A percentile compares a stretch with the other conserved stretches of the same genome.
Conservation (phyloP, 2,329 filamentous ascomycete genomes). For the Metarhizium rileyi region DNA sequence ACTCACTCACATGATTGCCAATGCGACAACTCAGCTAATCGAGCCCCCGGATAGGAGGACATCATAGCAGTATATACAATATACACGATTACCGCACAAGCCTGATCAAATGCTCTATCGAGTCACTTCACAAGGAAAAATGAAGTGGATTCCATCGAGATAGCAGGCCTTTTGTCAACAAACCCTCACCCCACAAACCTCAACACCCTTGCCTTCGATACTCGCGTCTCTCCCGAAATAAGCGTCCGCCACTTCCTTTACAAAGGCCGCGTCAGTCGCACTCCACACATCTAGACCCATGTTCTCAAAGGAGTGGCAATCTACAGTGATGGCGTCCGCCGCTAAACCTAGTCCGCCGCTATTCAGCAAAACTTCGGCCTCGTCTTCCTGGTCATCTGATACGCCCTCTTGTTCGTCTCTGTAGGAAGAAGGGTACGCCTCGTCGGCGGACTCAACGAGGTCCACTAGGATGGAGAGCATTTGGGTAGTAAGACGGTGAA, state of each 20-base stretch:
- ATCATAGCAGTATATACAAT: too few relatives aligned
- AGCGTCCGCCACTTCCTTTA: slow-evolving; percentile 47
- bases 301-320: slow-evolving; percentile 52
- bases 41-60: too few relatives aligned
- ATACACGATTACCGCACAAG: too few relatives aligned
- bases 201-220: slow-evolving; percentile 59
- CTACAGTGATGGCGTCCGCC: slow-evolving; percentile 40
- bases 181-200: slow-evolving; percentile 64
- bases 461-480: slow-evolving; percentile 54
- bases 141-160: neutral
- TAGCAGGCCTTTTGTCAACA: slow-evolving; percentile 33
- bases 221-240: slow-evolving; percentile 58
- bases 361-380: slow-evolving; percentile 14
- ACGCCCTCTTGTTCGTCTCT: slow-evolving; percentile 27
- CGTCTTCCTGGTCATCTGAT: slow-evolving; percentile 13
- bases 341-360: slow-evolving; percentile 22
- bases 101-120: too few relatives aligned
- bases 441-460: slow-evolving; percentile 42
- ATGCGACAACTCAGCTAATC: too few relatives aligned
- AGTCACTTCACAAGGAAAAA: neutral
- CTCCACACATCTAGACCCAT: slow-evolving; percentile 79
- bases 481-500: slow-evolving; percentile 63
- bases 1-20: too few relatives aligned
- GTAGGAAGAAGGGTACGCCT: slow-evolving; percentile 25
- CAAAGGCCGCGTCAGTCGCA: slow-evolving; percentile 57